Base-by-base conservation (phyloP, 129 eudicot genomes). In the Flaveria ramosissima region DNA sequence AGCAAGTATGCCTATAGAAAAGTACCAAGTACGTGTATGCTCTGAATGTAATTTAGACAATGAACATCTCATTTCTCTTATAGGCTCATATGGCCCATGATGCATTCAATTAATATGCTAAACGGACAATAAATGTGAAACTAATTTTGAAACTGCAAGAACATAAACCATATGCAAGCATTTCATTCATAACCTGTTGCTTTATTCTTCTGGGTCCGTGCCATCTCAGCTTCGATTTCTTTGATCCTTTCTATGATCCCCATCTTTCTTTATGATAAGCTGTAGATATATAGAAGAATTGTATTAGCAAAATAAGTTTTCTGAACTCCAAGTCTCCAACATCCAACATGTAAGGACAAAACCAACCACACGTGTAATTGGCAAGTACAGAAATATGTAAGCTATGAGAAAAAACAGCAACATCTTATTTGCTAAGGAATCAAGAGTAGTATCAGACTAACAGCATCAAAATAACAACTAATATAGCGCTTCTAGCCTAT, bases 181-280 rank as follows among this genome's bases (percentile, higher is more conserved):
- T 42, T 47, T 68, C 7, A 56, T 55, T 77, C 59, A 43, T 46
- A 55, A 90, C 98, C 98, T 82, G 98, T 93, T 17, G 98, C 98
- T 87, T 93, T 93, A 80, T 93, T 93, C 77, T 93, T 93, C 85
- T 93, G 98, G 26, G 98, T 93, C 20, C 98, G 91, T 4, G 97
- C 98, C 98, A 93, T 93, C 81, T 93, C 98, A 80, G 98, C 97
- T 80, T 93, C 98, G 42, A 93, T 93, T 83, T 93, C 97, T 69
- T 93, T 93, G 43, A 93, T 93, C 89, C 74, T 93, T 79, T 93
- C 98, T 42, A 90, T 72, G 81, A 93, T 93, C 89, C 98, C 98
- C 98, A 93, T 93, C 53, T 68, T 88, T 70, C 73, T 78, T 83
- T 63, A 70, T 41, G 41, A 64, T 45, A 32, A 19, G 77, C 85